Conservation (phyloP, 2,329 filamentous ascomycete genomes). For the Xylaria sp. region DNA sequence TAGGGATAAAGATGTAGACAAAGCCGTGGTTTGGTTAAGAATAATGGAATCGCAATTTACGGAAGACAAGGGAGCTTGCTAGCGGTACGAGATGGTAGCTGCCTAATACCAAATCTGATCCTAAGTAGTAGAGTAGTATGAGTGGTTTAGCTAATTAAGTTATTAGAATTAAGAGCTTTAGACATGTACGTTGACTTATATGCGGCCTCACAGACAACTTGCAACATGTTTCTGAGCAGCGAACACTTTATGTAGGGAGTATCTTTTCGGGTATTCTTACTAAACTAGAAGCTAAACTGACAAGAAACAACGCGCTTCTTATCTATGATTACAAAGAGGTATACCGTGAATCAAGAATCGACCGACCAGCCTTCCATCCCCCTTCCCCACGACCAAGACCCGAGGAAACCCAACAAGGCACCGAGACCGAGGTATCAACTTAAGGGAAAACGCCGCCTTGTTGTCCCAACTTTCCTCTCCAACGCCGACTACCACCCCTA, state of each 20-base stretch:
- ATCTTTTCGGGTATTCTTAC: conserved; percentile 6
- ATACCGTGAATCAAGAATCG: conserved; percentile 14
- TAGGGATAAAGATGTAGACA: not conserved
- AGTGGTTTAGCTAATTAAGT: too few relatives aligned
- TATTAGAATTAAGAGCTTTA: too few relatives aligned
- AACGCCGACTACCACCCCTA: conserved; percentile 27
- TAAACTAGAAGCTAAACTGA: conserved; percentile 9
- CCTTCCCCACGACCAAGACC: not conserved
- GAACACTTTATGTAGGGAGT: not conserved
- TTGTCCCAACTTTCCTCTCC: not conserved
- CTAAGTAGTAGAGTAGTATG: too few relatives aligned
- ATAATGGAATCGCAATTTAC: not conserved
- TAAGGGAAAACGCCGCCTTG: conserved; percentile 22
- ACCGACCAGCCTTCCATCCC: not conserved
- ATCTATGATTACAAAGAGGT: conserved; percentile 35
- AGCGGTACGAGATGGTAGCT: not conserved
- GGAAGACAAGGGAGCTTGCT: not conserved
- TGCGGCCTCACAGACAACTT: not conserved
- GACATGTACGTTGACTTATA: too few relatives aligned
- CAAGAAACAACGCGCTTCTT: conserved; percentile 25
- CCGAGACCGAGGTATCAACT: conserved; percentile 28
- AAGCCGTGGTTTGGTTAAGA: not conserved
- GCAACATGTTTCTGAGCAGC: not conserved
- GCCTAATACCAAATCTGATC: too few relatives aligned
- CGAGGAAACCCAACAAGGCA: conserved; percentile 15